Evolutionary conservation across 306 rosid genomes (phyloP), one percentile per base, ranked within the genome.

Genomic region (Gillenia trifoliata): DNA sequence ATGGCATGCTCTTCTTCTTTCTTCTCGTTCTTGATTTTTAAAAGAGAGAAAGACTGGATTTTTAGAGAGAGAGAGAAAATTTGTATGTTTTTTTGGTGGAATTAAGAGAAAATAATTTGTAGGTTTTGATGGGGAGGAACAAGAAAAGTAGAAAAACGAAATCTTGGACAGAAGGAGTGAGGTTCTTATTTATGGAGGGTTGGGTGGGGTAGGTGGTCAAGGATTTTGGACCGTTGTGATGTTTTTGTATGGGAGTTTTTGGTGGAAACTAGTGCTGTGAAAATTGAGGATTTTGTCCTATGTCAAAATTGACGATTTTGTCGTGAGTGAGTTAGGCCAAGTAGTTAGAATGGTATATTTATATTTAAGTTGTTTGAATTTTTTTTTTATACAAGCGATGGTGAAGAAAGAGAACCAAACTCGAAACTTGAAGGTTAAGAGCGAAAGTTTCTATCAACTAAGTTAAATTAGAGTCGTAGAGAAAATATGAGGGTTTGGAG

Each of bases 1-100:
- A 95, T 12, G 88, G 77, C 97, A 92, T 92, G 57, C 19, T 28
- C 36, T 20, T 31, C 34, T 57, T 36, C 23, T 17, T 30, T 62
- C 41, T 57, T 25, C 56, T 26, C 23, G 19, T 28, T 19, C 56
- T 50, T 5, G 56, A 50, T 19, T 56, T 56, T 22, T 55, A 20
- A 3, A 11, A 8, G 60, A 9, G 60, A 19, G 4, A 52, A 8
- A 54, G 25, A 54, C 60, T 20, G 26, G 5, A 25, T 4, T 5
- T 20, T 52, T 20, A 59, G 16, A 59, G 16, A 5, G 4, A 25
- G 17, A 28, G 0, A 5, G 29, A 1, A 0, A 3, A 11, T 26
- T 13, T 25, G 13, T 11, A 6, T 5, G 8, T 59, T 25, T 25
- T 22, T 12, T 26, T 0, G 20, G 15, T 1, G 20, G 29, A 26